phyloP scores from a whole-genome alignment of 768 basidiomycete genomes.

The Grammothele lineata region DNA sequence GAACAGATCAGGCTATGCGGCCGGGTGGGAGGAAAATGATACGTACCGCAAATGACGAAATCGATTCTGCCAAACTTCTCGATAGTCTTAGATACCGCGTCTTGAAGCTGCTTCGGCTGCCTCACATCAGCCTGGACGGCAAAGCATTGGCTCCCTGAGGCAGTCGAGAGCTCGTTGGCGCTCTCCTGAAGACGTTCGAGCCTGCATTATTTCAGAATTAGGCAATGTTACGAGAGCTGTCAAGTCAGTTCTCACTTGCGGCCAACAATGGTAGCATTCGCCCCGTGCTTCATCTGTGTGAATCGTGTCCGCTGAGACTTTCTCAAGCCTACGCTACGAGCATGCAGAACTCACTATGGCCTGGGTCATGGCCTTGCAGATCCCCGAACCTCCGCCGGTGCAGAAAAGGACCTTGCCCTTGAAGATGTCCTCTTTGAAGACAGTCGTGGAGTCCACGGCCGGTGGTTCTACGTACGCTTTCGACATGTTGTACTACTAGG shows the following conservation, averaged over 20 bases:
- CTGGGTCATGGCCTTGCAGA: conserved; percentile 86
- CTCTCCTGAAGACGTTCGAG: conserved; percentile 65
- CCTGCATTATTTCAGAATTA: no score
- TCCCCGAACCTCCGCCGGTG: conserved; percentile 91
- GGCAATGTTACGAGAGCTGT: no score
- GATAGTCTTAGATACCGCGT: conserved; percentile 72
- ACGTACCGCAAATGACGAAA: conserved; percentile 88
- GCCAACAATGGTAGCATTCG: conserved; percentile 76
- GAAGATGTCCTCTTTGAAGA: conserved; percentile 82
- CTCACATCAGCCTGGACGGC: conserved; percentile 81
- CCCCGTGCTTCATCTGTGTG: conserved; percentile 87
- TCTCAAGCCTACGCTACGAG: neutral
- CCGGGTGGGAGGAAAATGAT: neutral
- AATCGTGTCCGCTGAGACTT: neutral
- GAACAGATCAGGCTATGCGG: neutral
- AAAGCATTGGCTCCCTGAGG: conserved; percentile 70
- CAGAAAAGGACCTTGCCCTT: conserved; percentile 87
- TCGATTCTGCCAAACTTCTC: conserved; percentile 83
- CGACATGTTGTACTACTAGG: conserved; percentile 11
- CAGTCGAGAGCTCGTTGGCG: conserved; percentile 64
- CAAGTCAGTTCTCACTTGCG: conserved; percentile 70
- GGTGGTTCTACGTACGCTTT: conserved; percentile 36
- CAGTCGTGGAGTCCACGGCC: conserved; percentile 45
- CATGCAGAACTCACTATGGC: conserved; percentile 54
- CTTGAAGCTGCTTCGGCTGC: conserved; percentile 62